phyloP scores from a whole-genome alignment of 352 stramenopile genomes.

The Phytophthora chlamydospora region DNA sequence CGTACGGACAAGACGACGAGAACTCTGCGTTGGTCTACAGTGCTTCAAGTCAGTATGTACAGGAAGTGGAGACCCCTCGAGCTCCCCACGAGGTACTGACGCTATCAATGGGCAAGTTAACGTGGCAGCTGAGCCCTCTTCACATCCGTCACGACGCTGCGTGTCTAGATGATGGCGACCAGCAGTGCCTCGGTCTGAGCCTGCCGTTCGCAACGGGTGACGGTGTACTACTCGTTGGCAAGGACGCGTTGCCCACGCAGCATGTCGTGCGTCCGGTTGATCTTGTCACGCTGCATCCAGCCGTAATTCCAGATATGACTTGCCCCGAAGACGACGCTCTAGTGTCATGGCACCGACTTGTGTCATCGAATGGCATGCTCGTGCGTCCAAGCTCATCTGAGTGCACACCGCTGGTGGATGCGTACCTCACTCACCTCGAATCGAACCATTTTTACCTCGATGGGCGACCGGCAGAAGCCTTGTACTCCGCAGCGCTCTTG shows the following conservation, averaged over 20 bases:
- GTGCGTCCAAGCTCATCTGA: slow-evolving; percentile 26
- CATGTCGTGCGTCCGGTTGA: slow-evolving; percentile 17
- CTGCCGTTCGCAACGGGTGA: slow-evolving; percentile 31
- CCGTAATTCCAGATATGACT: slow-evolving; percentile 28
- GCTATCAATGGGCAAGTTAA: slow-evolving; percentile 52
- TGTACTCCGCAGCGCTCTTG: slow-evolving; percentile 48
- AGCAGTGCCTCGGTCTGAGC: slow-evolving; percentile 42
- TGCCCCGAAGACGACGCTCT: slow-evolving; percentile 14
- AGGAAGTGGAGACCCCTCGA: slow-evolving; percentile 6
- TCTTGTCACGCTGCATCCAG: slow-evolving; percentile 28
- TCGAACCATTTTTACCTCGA: slow-evolving; percentile 42
- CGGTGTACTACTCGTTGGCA: slow-evolving; percentile 37
- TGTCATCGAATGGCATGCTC: slow-evolving; percentile 31
- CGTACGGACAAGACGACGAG: slow-evolving; percentile 19
- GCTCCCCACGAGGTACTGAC: slow-evolving; percentile 37
- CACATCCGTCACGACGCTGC: slow-evolving; percentile 24
- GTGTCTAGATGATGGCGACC: slow-evolving; percentile 30
- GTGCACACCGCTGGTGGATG: slow-evolving; percentile 42
- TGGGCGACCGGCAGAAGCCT: slow-evolving; percentile 24
- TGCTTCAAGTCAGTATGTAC: slow-evolving; percentile 19
- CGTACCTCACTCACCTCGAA: slow-evolving; percentile 41
- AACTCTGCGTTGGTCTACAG: slow-evolving; percentile 39
- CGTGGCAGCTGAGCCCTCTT: slow-evolving; percentile 41
- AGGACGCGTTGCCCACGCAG: slow-evolving; percentile 32
- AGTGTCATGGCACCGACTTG: slow-evolving; percentile 40